Evolutionary conservation across 495 filamentous ascomycete species (phyloP).

Genomic region (Tuber brumale): DNA sequence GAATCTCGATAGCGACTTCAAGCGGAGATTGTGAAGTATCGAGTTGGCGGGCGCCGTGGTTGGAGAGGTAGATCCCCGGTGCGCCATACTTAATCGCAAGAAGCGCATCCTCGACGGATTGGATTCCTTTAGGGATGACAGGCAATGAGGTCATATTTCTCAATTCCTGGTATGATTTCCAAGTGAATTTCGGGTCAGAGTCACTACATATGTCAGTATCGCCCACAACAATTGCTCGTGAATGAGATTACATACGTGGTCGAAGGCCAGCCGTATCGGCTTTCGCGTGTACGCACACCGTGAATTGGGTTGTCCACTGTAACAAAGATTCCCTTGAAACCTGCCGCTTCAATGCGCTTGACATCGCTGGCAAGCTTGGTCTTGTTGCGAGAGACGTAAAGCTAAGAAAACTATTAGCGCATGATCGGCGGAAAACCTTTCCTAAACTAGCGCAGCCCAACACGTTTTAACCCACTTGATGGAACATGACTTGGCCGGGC

Average conservation of each 20-base stretch:
- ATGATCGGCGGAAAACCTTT: not conserved
- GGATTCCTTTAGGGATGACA: conserved; percentile 47
- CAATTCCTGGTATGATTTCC: conserved; percentile 46
- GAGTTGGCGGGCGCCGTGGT: conserved; percentile 47
- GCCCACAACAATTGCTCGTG: conserved; percentile 10
- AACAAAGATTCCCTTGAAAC: conserved; percentile 45
- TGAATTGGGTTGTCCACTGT: conserved; percentile 45
- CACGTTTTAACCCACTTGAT: conserved; percentile 16
- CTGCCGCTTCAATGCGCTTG: conserved; percentile 38
- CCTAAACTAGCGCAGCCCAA: not conserved
- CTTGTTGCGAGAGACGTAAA: conserved; percentile 45
- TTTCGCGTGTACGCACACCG: conserved; percentile 44
- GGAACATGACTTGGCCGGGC: conserved; percentile 39
- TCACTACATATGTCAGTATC: not conserved
- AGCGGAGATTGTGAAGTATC: conserved; percentile 44
- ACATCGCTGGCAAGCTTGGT: conserved; percentile 41
- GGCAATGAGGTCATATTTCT: conserved; percentile 44
- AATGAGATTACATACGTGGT: conserved; percentile 34
- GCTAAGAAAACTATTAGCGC: not conserved
- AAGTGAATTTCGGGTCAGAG: conserved; percentile 26
- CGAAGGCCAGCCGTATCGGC: conserved; percentile 40
- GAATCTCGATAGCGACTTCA: conserved; percentile 45
- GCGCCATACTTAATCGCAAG: conserved; percentile 40
- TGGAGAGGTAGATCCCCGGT: conserved; percentile 43
- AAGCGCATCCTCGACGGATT: conserved; percentile 45